Base-by-base conservation (phyloP, 2,329 filamentous ascomycete species). In the Decorospora gaudefroyi region DNA sequence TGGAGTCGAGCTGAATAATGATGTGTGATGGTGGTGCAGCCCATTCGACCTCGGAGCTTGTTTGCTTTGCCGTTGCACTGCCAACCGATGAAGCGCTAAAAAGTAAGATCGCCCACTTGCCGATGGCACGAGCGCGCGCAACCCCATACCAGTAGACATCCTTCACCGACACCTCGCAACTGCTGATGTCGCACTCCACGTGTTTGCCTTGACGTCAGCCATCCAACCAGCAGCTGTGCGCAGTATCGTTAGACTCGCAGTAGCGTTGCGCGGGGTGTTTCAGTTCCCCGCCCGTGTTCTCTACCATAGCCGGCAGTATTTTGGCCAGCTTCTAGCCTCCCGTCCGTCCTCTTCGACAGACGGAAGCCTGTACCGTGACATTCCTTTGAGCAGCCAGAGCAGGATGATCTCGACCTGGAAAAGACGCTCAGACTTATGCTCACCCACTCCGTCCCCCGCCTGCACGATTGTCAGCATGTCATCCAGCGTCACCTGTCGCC, bases 401-500 rank as follows among this genome's bases (percentile, higher is more conserved):
- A n/a, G n/a, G n/a, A n/a, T n/a, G n/a, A n/a, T n/a, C n/a, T n/a
- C n/a, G n/a, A n/a, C n/a, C n/a, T n/a, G n/a, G n/a, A n/a, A n/a
- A n/a, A n/a, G n/a, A n/a, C n/a, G n/a, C n/a, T n/a, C n/a, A n/a
- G n/a, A n/a, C n/a, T n/a, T n/a, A n/a, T n/a, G n/a, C n/a, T 37
- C 47, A 49, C 53, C 56, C 31, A 10, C 26, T 28, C 26, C 11
- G 17, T 44, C 43, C 36, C 51, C 43, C 58, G 58, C 58, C 23
- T 43, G 50, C 48, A 41, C 49, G 16, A 44, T 30, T 42, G 42
- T 47, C 48, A 59, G 46, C 50, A 55, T 54, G 55, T 53, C 59
- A 58, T 57, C 32, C 52, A 59, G 51, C 48, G 46, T 55, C 55
- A 57, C 51, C 38, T 50, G 40, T 55, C 51, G 59, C 59, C 57